Percentiles rank a stretch among this genome's conserved stretches.
phyloP scores from a whole-genome alignment of 1,139 yeast genomes.

The Suhomyces taliae region DNA sequence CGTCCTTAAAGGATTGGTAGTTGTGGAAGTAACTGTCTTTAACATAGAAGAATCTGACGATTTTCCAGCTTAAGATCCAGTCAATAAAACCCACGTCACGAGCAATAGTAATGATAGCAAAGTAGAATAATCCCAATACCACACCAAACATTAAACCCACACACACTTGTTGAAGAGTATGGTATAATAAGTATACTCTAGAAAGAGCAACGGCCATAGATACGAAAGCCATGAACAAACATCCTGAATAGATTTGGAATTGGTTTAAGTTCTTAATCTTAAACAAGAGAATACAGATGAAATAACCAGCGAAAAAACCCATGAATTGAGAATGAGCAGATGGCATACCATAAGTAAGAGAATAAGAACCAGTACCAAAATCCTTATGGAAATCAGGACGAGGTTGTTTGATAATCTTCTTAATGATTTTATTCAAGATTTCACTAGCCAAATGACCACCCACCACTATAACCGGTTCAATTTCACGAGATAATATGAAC shows the following conservation, averaged over 20 bases:
- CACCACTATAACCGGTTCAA: conserved; percentile 80
- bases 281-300: conserved; percentile 42
- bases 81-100: conserved; percentile 64
- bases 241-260: conserved; percentile 24
- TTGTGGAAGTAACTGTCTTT: conserved; percentile 58
- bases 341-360: conserved; percentile 89
- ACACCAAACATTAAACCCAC: conserved; percentile 72
- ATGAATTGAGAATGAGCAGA: conserved; percentile 95
- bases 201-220: conserved; percentile 64
- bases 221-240: conserved; percentile 23
- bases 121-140: conserved; percentile 59
- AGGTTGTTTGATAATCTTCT: conserved; percentile 64
- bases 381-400: conserved; percentile 67
- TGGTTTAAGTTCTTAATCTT: conserved; percentile 25
- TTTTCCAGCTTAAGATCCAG: conserved; percentile 53
- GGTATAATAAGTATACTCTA: conserved; percentile 78
- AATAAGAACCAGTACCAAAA: conserved; percentile 47
- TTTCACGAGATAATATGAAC: conserved; percentile 78
- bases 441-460: conserved; percentile 87
- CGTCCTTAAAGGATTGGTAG: conserved; percentile 41
- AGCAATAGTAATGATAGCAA: conserved; percentile 47
- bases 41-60: conserved; percentile 46
- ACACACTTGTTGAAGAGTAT: conserved; percentile 67
- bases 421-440: conserved; percentile 65
- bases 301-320: conserved; percentile 78